phyloP scores from a whole-genome alignment of 2,329 filamentous ascomycete genomes.

The Metarhizium humberi region DNA sequence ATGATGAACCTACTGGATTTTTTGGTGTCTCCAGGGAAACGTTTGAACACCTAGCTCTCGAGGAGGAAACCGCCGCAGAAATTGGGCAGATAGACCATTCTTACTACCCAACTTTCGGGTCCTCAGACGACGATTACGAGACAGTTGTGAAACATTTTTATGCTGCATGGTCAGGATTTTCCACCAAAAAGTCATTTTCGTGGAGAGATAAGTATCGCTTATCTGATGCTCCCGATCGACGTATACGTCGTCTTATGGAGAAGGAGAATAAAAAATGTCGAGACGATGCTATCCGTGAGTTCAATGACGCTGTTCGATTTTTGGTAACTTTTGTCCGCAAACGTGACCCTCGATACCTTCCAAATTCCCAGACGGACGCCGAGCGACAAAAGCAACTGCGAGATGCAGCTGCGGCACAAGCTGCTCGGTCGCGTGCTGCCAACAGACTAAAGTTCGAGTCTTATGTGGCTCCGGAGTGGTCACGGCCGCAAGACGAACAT shows the following conservation, averaged over 20 bases:
- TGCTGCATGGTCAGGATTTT: slow-evolving; percentile 67
- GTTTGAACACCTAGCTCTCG: slow-evolving; percentile 71
- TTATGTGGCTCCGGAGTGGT: slow-evolving; percentile 66
- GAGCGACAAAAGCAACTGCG: slow-evolving; percentile 72
- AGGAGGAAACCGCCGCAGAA: slow-evolving; percentile 68
- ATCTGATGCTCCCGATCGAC: slow-evolving; percentile 79
- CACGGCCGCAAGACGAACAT: slow-evolving; percentile 45
- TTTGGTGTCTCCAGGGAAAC: slow-evolving; percentile 68
- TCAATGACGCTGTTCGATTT: slow-evolving; percentile 84
- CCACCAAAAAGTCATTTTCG: slow-evolving; percentile 74
- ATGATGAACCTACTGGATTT: slow-evolving; percentile 73
- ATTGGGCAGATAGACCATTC: slow-evolving; percentile 52
- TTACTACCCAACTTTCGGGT: slow-evolving; percentile 77
- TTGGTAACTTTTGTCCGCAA: slow-evolving; percentile 85
- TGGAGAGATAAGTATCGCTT: slow-evolving; percentile 84
- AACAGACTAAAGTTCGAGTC: slow-evolving; percentile 65
- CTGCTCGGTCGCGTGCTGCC: slow-evolving; percentile 70
- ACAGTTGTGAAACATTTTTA: slow-evolving; percentile 74
- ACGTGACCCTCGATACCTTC: slow-evolving; percentile 75
- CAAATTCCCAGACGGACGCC: slow-evolving; percentile 66
- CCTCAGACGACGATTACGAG: slow-evolving; percentile 67
- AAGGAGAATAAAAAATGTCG: slow-evolving; percentile 85
- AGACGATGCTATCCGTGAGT: slow-evolving; percentile 75
- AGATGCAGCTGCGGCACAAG: slow-evolving; percentile 73
- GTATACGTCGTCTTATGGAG: slow-evolving; percentile 76